Evolutionary conservation across 129 eudicot genomes (phyloP).

Genomic region (Apium graveolens): DNA sequence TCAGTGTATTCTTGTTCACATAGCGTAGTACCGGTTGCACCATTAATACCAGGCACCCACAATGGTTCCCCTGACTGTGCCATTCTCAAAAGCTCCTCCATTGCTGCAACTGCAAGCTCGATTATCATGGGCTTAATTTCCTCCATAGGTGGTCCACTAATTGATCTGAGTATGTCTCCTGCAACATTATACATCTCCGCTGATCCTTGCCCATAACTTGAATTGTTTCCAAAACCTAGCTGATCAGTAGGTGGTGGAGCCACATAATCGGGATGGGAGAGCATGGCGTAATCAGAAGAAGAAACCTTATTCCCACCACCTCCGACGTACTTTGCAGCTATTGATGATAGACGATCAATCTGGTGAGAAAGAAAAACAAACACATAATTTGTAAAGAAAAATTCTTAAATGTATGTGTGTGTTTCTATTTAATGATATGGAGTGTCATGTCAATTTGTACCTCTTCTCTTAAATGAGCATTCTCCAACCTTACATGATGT

Average conservation of each 20-base stretch:
- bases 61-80: constrained; percentile 44
- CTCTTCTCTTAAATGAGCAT: constrained; percentile 50
- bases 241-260: constrained; percentile 28
- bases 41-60: constrained; percentile 39
- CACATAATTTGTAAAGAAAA: not conserved
- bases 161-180: constrained; percentile 31
- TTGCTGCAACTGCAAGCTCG: constrained; percentile 55
- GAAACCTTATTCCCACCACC: constrained; percentile 53
- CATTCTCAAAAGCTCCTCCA: constrained; percentile 56
- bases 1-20: constrained; percentile 40
- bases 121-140: constrained; percentile 47
- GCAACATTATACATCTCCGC: constrained; percentile 37
- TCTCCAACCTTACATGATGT: constrained; percentile 50
- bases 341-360: constrained; percentile 66
- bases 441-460: constrained; percentile 12
- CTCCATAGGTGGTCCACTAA: constrained; percentile 32
- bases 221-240: constrained; percentile 18
- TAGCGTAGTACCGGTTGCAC: constrained; percentile 20
- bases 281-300: constrained; percentile 25
- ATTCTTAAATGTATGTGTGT: not conserved
- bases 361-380: constrained; percentile 9
- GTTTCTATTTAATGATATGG: not conserved
- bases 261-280: constrained; percentile 18
- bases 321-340: constrained; percentile 79
- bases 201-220: constrained; percentile 12